Evolutionary conservation across 2,329 filamentous ascomycete species (phyloP).

Genomic region (Fusarium sp.): DNA sequence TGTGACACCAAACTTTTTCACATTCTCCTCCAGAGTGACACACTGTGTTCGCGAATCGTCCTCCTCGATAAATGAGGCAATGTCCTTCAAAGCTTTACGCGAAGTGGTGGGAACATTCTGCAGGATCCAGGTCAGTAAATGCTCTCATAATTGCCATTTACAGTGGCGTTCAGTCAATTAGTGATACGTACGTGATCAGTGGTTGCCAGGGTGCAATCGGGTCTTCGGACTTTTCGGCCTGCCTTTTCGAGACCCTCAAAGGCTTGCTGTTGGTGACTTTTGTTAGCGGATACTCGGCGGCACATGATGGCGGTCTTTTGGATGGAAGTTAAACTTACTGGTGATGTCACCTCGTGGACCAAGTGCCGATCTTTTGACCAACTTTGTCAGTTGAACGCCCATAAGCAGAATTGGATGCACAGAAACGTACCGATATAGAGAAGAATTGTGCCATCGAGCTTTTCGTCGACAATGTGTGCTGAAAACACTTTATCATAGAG

Average conservation of each 20-base stretch:
- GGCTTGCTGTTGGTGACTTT: constrained; percentile 75
- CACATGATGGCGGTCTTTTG: constrained; percentile 8
- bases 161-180: background rate
- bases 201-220: constrained; percentile 96
- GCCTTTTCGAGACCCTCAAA: constrained; percentile 96
- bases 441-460: constrained; percentile 90
- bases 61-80: constrained; percentile 93
- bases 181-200: constrained; percentile 86
- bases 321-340: constrained; percentile 66
- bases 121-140: constrained; percentile 28
- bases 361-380: constrained; percentile 81
- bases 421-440: constrained; percentile 85
- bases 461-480: constrained; percentile 94
- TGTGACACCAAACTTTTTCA: constrained; percentile 94
- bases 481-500: constrained; percentile 98
- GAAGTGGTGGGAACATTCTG: constrained; percentile 95
- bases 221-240: constrained; percentile 86
- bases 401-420: background rate
- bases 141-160: background rate
- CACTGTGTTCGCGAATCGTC: constrained; percentile 94
- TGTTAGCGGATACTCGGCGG: constrained; percentile 31
- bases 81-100: constrained; percentile 92
- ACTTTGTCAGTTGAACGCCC: constrained; percentile 23
- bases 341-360: constrained; percentile 98
- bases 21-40: constrained; percentile 95